Evolutionary conservation across 495 filamentous ascomycete species (phyloP).

Genomic region (Daldinia loculata): DNA sequence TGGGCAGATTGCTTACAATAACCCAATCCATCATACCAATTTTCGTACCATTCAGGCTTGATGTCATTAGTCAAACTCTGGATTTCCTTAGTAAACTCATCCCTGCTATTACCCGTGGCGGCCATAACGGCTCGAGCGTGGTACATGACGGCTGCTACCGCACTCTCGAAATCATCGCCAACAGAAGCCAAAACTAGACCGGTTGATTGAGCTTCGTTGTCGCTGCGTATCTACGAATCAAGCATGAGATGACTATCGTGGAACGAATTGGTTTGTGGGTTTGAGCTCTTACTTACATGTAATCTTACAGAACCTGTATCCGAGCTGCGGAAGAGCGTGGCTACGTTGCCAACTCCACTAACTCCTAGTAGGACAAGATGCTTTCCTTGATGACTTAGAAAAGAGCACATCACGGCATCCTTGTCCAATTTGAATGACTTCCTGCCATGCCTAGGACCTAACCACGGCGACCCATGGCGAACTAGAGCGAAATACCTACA

Average conservation of each 20-base stretch:
- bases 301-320: slow-evolving; percentile 70
- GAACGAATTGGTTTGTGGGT: not conserved
- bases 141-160: slow-evolving; percentile 84
- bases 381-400: slow-evolving; percentile 75
- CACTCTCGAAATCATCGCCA: slow-evolving; percentile 77
- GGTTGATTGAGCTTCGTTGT: slow-evolving; percentile 61
- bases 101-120: slow-evolving; percentile 24
- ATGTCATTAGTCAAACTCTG: slow-evolving; percentile 58
- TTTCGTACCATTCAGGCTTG: slow-evolving; percentile 77
- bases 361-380: slow-evolving; percentile 85
- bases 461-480: slow-evolving; percentile 83
- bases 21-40: slow-evolving; percentile 86
- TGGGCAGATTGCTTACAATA: slow-evolving; percentile 59
- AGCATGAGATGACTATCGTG: slow-evolving; percentile 22
- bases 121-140: slow-evolving; percentile 77
- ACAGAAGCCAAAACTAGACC: slow-evolving; percentile 75
- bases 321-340: slow-evolving; percentile 74
- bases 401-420: slow-evolving; percentile 83
- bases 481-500: slow-evolving; percentile 79
- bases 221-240: slow-evolving; percentile 63
- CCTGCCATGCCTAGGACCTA: slow-evolving; percentile 85
- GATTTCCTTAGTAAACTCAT: slow-evolving; percentile 49
- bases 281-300: slow-evolving; percentile 59
- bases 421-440: slow-evolving; percentile 70
- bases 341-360: slow-evolving; percentile 76